Conservation (phyloP, 352 stramenopile species). For the Plasmopara viticola region DNA sequence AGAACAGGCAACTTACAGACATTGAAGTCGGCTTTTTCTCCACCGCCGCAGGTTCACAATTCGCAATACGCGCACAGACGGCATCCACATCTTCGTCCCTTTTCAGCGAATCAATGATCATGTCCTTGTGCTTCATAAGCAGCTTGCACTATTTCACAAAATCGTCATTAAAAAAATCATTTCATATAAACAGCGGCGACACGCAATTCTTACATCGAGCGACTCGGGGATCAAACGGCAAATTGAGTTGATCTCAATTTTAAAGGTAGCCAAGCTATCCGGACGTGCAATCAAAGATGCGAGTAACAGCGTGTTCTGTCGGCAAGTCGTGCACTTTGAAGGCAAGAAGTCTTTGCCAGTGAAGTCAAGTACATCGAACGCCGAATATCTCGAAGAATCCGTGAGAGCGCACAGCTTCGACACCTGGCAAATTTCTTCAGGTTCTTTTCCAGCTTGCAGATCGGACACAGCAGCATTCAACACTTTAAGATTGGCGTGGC, state of each 20-base stretch:
- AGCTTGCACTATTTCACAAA: conserved; percentile 38
- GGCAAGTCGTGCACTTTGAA: conserved; percentile 44
- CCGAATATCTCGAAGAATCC: conserved; percentile 13
- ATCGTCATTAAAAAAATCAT: conserved; percentile 1
- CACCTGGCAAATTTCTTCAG: conserved; percentile 47
- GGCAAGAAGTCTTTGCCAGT: conserved; percentile 34
- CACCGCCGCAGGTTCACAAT: conserved; percentile 20
- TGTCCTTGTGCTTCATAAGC: conserved; percentile 41
- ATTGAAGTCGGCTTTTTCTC: conserved; percentile 28
- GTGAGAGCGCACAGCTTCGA: conserved; percentile 41
- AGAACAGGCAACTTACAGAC: conserved; percentile 67
- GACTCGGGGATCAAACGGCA: conserved; percentile 58
- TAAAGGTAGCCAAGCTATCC: conserved; percentile 44
- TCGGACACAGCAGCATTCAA: conserved; percentile 49
- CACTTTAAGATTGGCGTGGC: conserved; percentile 56
- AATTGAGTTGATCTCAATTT: conserved; percentile 39
- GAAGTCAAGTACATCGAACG: conserved; percentile 35
- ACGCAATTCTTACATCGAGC: conserved; percentile 19
- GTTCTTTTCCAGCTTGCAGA: conserved; percentile 50
- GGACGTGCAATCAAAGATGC: conserved; percentile 40
- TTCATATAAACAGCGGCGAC: neutral
- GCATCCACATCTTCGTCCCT: conserved; percentile 40
- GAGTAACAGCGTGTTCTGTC: conserved; percentile 53
- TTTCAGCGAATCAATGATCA: conserved; percentile 47
- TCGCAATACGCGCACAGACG: conserved; percentile 45